A percentile compares a stretch with the other conserved stretches of the same genome.
Evolutionary conservation across 495 filamentous ascomycete genomes (phyloP).

Genomic region (Immersiella caudata): DNA sequence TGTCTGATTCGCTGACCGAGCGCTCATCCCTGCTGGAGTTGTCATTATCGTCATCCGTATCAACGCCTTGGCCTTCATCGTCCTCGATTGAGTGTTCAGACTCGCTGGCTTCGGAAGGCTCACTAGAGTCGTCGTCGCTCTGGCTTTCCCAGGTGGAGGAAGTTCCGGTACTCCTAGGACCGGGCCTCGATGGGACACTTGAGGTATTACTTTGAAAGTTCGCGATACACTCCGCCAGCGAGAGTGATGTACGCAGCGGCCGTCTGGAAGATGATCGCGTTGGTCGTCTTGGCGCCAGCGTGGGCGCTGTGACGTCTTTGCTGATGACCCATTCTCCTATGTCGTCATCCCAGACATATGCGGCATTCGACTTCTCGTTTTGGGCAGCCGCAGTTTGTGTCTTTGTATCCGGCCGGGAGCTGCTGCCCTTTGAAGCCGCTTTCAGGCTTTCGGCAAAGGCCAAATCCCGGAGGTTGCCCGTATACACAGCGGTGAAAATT

Average conservation of each 20-base stretch:
- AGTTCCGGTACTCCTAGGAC: background rate
- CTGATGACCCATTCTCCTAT: slow-evolving; percentile 57
- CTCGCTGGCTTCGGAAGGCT: slow-evolving; percentile 9
- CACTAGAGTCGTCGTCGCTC: background rate
- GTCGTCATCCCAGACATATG: slow-evolving; percentile 56
- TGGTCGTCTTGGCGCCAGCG: background rate
- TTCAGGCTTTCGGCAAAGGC: slow-evolving; percentile 46
- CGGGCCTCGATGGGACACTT: background rate
- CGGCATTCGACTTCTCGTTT: slow-evolving; percentile 29
- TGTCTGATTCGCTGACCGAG: background rate
- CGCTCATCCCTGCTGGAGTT: background rate
- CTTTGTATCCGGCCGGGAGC: background rate
- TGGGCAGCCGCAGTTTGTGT: background rate
- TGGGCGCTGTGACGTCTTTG: background rate
- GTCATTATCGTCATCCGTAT: background rate
- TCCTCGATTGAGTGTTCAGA: background rate
- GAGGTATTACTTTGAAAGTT: background rate
- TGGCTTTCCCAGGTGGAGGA: background rate
- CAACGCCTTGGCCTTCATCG: background rate
- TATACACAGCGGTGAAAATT: slow-evolving; percentile 46
- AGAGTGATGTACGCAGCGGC: background rate
- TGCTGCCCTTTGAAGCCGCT: slow-evolving; percentile 9
- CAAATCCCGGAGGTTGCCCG: slow-evolving; percentile 47
- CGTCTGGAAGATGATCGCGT: background rate
- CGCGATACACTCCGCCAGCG: background rate